Conservation (phyloP, 2,329 filamentous ascomycete genomes). For the Coniochaeta sp. region DNA sequence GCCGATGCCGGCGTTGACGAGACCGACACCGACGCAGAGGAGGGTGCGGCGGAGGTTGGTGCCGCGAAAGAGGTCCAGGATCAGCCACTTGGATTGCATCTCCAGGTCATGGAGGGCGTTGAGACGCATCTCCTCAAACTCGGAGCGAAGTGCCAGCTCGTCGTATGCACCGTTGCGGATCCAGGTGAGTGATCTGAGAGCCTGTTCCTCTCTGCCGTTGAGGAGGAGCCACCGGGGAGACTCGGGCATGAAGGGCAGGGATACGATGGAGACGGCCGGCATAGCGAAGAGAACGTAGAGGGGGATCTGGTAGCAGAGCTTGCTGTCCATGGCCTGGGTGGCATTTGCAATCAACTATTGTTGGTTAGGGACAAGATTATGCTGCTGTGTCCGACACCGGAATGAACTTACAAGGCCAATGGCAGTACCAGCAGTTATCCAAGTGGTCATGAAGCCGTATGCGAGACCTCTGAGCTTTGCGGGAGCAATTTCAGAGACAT, state of each 20-base stretch:
- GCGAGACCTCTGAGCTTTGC: constrained; percentile 2
- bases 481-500: constrained; percentile 5
- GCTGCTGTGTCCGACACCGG: not conserved
- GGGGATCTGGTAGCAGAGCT: constrained; percentile 6
- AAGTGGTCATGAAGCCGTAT: constrained; percentile 6
- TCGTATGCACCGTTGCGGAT: constrained; percentile 8
- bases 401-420: constrained; percentile 2
- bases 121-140: constrained; percentile 8
- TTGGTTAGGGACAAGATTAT: not conserved
- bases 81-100: constrained; percentile 3
- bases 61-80: constrained; percentile 5
- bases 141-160: constrained; percentile 1
- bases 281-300: constrained; percentile 5
- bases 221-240: constrained; percentile 5
- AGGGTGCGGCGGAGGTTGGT: constrained; percentile 6
- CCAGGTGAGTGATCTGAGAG: constrained; percentile 4
- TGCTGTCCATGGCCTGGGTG: constrained; percentile 1
- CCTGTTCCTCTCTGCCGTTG: constrained; percentile 4
- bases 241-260: constrained; percentile 7
- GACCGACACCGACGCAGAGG: constrained; percentile 4
- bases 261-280: not conserved
- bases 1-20: constrained; percentile 4
- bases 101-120: constrained; percentile 5
- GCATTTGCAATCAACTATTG: constrained; percentile 2
- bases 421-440: constrained; percentile 4